A percentile compares a stretch with the other conserved stretches of the same genome.
These are phyloP conservation scores for Nicotiana obtusifolia DNA, from an alignment of 257 asterid species.

Conservation along the genomic window DNA sequence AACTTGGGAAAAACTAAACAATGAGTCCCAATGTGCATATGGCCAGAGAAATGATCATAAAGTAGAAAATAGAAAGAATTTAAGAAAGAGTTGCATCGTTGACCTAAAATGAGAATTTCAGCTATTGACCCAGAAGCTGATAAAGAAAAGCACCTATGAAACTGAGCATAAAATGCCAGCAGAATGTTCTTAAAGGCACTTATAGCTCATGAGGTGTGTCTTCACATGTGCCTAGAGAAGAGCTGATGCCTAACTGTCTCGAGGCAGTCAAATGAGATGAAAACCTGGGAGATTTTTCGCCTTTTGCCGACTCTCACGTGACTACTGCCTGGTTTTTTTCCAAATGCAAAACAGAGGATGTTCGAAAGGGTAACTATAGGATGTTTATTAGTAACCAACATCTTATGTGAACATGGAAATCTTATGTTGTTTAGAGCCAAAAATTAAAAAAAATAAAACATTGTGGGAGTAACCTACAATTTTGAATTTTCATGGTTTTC, in stretches of 20 bases:
- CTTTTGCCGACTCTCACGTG: background rate
- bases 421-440: background rate
- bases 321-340: background rate
- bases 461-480: background rate
- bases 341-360: background rate
- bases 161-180: background rate
- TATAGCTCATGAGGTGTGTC: background rate
- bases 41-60: background rate
- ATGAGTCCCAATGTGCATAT: background rate
- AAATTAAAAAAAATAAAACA: background rate
- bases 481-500: background rate
- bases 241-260: background rate
- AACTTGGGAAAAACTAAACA: background rate
- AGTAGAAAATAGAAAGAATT: background rate
- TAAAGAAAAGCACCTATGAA: background rate
- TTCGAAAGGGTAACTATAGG: background rate
- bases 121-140: background rate
- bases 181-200: background rate
- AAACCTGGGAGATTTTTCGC: background rate
- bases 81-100: background rate
- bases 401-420: background rate
- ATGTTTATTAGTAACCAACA: background rate
- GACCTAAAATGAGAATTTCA: background rate
- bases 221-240: conserved; percentile 4
- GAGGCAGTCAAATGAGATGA: background rate